These are phyloP conservation scores for Chaetomidium leptoderma DNA, from an alignment of 495 filamentous ascomycete genomes.

Conservation along the genomic window DNA sequence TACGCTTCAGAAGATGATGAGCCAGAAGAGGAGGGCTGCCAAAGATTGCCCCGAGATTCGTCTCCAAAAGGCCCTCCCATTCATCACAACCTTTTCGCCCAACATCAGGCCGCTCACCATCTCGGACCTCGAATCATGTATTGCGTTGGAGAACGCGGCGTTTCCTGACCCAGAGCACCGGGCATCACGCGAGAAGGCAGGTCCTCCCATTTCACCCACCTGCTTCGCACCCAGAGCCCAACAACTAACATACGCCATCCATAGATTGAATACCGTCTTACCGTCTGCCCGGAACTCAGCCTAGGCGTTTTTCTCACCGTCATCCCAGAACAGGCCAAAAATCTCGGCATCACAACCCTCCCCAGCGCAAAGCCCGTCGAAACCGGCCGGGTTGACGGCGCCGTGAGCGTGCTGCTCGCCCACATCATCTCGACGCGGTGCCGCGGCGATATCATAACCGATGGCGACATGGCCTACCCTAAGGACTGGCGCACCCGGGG, in stretches of 20 bases:
- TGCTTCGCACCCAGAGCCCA: background rate
- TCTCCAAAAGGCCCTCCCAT: slow-evolving; percentile 30
- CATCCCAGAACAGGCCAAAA: slow-evolving; percentile 41
- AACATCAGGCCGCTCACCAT: slow-evolving; percentile 67
- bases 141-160: slow-evolving; percentile 67
- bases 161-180: slow-evolving; percentile 67
- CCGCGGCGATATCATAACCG: slow-evolving; percentile 57
- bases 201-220: slow-evolving; percentile 19
- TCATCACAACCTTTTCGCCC: slow-evolving; percentile 41
- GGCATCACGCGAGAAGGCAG: slow-evolving; percentile 75
- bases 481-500: slow-evolving; percentile 52
- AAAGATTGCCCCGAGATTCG: slow-evolving; percentile 27
- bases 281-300: slow-evolving; percentile 69
- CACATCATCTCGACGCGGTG: slow-evolving; percentile 77
- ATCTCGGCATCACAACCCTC: slow-evolving; percentile 48
- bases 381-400: slow-evolving; percentile 43
- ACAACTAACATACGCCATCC: background rate
- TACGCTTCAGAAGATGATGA: slow-evolving; percentile 27
- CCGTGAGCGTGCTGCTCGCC: slow-evolving; percentile 65
- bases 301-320: slow-evolving; percentile 73
- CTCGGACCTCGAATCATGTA: slow-evolving; percentile 71
- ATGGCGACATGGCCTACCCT: slow-evolving; percentile 71
- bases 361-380: slow-evolving; percentile 44
- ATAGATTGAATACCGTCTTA: slow-evolving; percentile 79
- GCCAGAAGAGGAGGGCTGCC: slow-evolving; percentile 29